Evolutionary conservation across 805 yeast species (phyloP).

Genomic region (Lipomyces japonicus): DNA sequence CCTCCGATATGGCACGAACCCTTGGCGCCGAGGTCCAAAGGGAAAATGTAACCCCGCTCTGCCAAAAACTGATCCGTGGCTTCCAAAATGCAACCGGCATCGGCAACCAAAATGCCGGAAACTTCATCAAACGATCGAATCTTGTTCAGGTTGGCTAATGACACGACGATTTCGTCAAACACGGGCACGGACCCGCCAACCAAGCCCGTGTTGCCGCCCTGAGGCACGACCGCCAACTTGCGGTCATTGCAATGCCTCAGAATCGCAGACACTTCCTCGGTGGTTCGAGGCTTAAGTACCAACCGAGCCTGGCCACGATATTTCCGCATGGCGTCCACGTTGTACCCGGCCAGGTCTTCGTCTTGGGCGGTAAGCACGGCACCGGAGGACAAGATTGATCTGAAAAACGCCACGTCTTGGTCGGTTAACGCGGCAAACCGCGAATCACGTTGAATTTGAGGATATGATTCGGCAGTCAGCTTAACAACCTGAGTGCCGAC

Average conservation of each 20-base stretch:
- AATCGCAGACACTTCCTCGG: conserved; percentile 72
- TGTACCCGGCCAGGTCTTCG: conserved; percentile 66
- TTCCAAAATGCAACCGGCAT: conserved; percentile 87
- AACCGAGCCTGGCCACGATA: conserved; percentile 82
- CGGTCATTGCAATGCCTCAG: conserved; percentile 74
- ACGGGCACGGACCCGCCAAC: conserved; percentile 94
- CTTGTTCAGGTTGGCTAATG: conserved; percentile 66
- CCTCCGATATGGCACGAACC: conserved; percentile 97
- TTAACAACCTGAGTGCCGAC: conserved; percentile 20
- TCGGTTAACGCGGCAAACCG: conserved; percentile 41
- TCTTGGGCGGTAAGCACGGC: conserved; percentile 48
- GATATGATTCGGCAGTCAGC: conserved; percentile 30
- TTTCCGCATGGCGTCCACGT: conserved; percentile 93
- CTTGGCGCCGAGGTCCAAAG: conserved; percentile 91
- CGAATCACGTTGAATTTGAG: conserved; percentile 29
- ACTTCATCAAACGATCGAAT: conserved; percentile 76
- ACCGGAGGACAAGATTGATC: conserved; percentile 51
- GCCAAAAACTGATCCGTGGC: conserved; percentile 73
- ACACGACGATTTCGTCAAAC: conserved; percentile 81
- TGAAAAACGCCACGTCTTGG: conserved; percentile 60
- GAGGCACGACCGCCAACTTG: conserved; percentile 83
- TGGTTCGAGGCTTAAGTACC: conserved; percentile 76
- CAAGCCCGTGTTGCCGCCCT: conserved; percentile 94
- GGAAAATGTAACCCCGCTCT: conserved; percentile 85
- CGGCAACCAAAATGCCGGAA: conserved; percentile 82